A percentile compares a stretch with the other conserved stretches of the same genome.
These are phyloP conservation scores for Coffea humblotiana DNA, from an alignment of 305 asterid genomes.

Conservation along the genomic window DNA sequence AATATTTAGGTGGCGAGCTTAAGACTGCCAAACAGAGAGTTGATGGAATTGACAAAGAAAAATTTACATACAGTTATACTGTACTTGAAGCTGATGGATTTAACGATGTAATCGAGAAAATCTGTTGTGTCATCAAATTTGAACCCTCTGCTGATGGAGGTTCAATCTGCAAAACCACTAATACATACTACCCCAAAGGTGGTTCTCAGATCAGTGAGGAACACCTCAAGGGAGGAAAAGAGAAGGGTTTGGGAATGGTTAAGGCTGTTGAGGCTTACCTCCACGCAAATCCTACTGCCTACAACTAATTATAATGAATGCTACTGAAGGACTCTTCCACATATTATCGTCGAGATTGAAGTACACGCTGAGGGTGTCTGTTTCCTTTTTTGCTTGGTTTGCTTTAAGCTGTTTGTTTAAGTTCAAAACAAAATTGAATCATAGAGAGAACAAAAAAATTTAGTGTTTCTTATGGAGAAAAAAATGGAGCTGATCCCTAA, in stretches of 20 bases:
- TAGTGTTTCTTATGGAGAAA: too few species aligned
- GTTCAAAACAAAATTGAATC: not conserved
- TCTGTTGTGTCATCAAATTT: slow-evolving; percentile 26
- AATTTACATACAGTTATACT: not conserved
- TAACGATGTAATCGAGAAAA: slow-evolving; percentile 28
- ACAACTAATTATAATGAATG: not conserved
- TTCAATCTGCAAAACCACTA: slow-evolving; percentile 20
- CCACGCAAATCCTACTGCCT: slow-evolving; percentile 14
- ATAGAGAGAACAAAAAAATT: too few species aligned
- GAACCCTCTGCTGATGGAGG: slow-evolving; percentile 36
- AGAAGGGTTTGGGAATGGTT: slow-evolving; percentile 28
- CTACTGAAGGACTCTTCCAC: too few species aligned
- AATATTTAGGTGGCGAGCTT: not conserved
- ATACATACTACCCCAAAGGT: slow-evolving; percentile 29
- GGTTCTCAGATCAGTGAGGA: slow-evolving; percentile 33
- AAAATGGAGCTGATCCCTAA: too few species aligned
- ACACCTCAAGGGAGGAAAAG: slow-evolving; percentile 36
- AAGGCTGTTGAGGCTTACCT: slow-evolving; percentile 26
- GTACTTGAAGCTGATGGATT: slow-evolving; percentile 38
- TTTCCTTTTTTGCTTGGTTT: not conserved
- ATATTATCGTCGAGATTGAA: too few species aligned
- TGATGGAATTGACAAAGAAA: slow-evolving; percentile 26
- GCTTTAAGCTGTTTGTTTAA: not conserved
- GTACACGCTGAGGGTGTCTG: too few species aligned
- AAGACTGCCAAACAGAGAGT: slow-evolving; percentile 18